phyloP scores from a whole-genome alignment of 768 basidiomycete species.

The Leccinellum luteum region DNA sequence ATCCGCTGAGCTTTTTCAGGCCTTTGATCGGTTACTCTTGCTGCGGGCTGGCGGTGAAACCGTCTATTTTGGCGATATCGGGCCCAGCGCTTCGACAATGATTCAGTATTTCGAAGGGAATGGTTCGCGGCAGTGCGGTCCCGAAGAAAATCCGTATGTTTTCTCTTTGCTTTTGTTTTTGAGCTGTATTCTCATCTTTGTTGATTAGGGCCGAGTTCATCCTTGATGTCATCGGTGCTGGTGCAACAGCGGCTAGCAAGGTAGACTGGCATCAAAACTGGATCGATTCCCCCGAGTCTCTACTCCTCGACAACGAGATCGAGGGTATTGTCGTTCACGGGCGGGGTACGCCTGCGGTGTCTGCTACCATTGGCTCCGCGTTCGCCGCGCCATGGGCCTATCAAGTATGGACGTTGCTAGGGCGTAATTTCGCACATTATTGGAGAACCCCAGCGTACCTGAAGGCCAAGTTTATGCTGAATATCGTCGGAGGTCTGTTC shows the following conservation, averaged over 20 bases:
- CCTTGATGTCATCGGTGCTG: conserved; percentile 74
- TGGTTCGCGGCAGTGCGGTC: conserved; percentile 60
- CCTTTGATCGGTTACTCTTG: conserved; percentile 76
- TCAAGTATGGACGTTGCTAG: conserved; percentile 44
- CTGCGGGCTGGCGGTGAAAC: conserved; percentile 73
- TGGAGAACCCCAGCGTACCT: conserved; percentile 62
- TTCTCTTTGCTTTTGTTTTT: conserved; percentile 30
- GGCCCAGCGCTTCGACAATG: conserved; percentile 55
- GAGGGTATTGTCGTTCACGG: conserved; percentile 50
- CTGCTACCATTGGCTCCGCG: conserved; percentile 37
- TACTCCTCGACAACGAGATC: conserved; percentile 37
- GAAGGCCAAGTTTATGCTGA: conserved; percentile 55
- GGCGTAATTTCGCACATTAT: conserved; percentile 44
- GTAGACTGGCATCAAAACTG: conserved; percentile 66
- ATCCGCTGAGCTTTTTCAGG: conserved; percentile 79
- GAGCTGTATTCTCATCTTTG: conserved; percentile 26
- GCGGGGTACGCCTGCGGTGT: conserved; percentile 36
- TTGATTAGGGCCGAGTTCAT: conserved; percentile 53
- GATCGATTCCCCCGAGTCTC: conserved; percentile 47
- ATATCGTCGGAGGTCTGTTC: conserved; percentile 52
- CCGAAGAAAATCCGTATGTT: conserved; percentile 63
- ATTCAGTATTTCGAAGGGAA: conserved; percentile 76
- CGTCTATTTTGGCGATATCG: conserved; percentile 69
- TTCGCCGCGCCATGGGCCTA: conserved; percentile 55
- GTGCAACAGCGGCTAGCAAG: conserved; percentile 54